These are phyloP conservation scores for Colletotrichum zoysiae DNA, from an alignment of 2,329 filamentous ascomycete species.

Conservation along the genomic window DNA sequence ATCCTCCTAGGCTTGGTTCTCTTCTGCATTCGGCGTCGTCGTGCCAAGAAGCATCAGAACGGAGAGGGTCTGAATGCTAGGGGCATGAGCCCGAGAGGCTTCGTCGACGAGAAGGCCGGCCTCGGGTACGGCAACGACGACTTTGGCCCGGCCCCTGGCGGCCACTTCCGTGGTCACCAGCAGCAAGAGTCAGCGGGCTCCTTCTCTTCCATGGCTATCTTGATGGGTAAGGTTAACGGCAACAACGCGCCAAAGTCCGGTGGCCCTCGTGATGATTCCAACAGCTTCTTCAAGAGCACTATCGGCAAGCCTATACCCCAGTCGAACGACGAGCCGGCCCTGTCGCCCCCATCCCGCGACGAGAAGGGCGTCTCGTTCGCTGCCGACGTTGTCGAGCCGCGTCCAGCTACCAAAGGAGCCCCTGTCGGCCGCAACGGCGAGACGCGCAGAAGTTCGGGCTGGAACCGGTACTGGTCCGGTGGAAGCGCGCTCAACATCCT, in stretches of 20 bases:
- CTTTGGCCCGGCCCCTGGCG: conserved; percentile 30
- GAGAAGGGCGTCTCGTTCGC: conserved; percentile 58
- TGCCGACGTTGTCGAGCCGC: conserved; percentile 51
- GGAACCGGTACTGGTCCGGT: conserved; percentile 83
- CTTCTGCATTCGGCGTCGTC: conserved; percentile 70
- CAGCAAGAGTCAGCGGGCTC: conserved; percentile 67
- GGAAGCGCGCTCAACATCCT: conserved; percentile 77
- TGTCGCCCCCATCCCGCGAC: conserved; percentile 47
- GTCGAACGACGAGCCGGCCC: conserved; percentile 49
- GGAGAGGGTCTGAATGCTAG: conserved; percentile 60
- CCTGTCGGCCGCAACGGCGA: conserved; percentile 53
- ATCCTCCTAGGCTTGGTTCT: conserved; percentile 79
- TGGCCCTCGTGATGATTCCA: conserved; percentile 56
- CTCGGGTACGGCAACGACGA: conserved; percentile 61
- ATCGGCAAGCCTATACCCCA: conserved; percentile 73
- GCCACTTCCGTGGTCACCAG: conserved; percentile 65
- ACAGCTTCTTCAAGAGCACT: conserved; percentile 70
- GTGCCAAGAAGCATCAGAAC: conserved; percentile 67
- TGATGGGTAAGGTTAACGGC: conserved; percentile 65
- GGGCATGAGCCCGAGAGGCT: conserved; percentile 52
- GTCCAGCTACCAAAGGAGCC: conserved; percentile 49
- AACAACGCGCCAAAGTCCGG: conserved; percentile 48
- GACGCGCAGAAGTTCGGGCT: conserved; percentile 75
- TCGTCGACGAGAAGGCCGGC: conserved; percentile 69
- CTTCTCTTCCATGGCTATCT: conserved; percentile 73